phyloP scores from a whole-genome alignment of 352 stramenopile species.

The Halophytophthora batemanensis region DNA sequence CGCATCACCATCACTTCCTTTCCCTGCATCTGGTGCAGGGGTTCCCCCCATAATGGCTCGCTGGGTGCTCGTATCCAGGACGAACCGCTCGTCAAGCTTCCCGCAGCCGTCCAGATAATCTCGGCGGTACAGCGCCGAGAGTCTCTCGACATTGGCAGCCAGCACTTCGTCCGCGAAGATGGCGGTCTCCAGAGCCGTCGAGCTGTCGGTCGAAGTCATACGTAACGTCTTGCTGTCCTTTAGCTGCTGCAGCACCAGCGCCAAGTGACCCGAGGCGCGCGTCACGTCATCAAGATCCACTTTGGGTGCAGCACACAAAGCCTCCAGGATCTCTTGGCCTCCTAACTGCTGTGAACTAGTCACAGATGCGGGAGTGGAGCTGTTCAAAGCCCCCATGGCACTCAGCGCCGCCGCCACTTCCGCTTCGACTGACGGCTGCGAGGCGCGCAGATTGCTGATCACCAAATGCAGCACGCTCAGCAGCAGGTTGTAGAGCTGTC shows the following conservation, averaged over 20 bases:
- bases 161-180: constrained; percentile 39
- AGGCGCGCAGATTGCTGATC: constrained; percentile 26
- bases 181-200: constrained; percentile 16
- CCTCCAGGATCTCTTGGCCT: constrained; percentile 30
- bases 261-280: constrained; percentile 35
- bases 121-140: constrained; percentile 37
- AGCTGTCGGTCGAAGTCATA: constrained; percentile 1
- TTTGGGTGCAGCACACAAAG: constrained; percentile 45
- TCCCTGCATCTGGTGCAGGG: constrained; percentile 4
- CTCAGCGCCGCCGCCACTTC: constrained; percentile 78
- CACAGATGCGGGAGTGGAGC: constrained; percentile 15
- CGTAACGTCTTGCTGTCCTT: constrained; percentile 22
- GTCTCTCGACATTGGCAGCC: constrained; percentile 31
- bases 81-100: constrained; percentile 62
- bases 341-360: constrained; percentile 1
- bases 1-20: constrained; percentile 7
- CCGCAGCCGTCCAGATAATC: constrained; percentile 47
- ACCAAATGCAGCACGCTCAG: constrained; percentile 73
- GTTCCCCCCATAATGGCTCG: constrained; percentile 33
- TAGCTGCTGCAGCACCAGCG: constrained; percentile 40
- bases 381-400: constrained; percentile 44
- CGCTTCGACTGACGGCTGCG: constrained; percentile 58
- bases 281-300: constrained; percentile 45
- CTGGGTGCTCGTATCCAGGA: constrained; percentile 30
- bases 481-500: constrained; percentile 73